Base-by-base conservation (phyloP, 495 filamentous ascomycete genomes). In the Penicillium simplicissimum region DNA sequence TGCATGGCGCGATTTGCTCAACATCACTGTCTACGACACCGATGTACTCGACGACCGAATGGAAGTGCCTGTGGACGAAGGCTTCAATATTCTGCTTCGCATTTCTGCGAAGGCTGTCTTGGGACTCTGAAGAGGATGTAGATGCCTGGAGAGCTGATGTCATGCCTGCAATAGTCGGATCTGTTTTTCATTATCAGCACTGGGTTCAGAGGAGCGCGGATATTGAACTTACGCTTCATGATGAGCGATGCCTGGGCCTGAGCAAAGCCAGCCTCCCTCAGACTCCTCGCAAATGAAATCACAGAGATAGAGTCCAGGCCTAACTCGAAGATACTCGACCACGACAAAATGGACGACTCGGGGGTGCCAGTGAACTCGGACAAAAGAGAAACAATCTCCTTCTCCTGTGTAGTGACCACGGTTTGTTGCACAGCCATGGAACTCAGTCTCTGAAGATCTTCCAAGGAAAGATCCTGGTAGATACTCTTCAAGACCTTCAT, bases 301-400 rank as follows among this genome's bases (percentile, higher is more conserved):
- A 88, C 88, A 0, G 89, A 90, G 14, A 96, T 90, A 0, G 91
- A 94, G 68, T 95, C 92, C 8, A 94, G 77, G 0, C 92, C 92
- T 2, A 96, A 75, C 54, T 95, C 90, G 64, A 91, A 96, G 34
- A 96, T 84, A 33, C 82, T 94, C 0, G 88, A 84, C 1, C 76
- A 76, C 15, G 76, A 74, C 1, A 68, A 76, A 36, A 93, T 80
- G 1, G 78, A 71, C 4, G 64, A 65, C 0, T 57, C 36, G 8
- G 80, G 64, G 7, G 86, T 63, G 1, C 70, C 60, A 11, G 82
- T 74, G 51, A 87, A 77, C 7, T 74, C 65, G 0, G 76, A 69
- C n/a, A 94, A 69, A 10, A 83, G 75, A n/a, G 65, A 55, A 0
- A 80, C 72, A 23, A 93, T 77, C 23, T 74, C 71, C 19, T 69